phyloP scores from a whole-genome alignment of 2,329 filamentous ascomycete species.

The Didymella sp. region DNA sequence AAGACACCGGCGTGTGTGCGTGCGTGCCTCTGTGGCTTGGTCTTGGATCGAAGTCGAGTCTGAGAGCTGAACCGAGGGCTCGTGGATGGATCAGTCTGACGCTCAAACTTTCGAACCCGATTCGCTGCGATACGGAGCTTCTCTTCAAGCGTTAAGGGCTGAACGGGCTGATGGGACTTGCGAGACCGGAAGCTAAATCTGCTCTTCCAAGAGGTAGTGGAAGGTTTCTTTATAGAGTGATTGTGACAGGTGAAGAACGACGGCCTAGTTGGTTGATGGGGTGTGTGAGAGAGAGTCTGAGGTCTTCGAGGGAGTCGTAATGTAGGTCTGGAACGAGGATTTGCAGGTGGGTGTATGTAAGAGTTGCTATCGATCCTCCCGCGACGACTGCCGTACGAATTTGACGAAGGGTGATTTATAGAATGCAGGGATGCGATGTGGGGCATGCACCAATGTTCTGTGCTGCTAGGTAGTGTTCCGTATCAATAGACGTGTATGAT shows the following conservation, averaged over 20 bases:
- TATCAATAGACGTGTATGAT: background rate
- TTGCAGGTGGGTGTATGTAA: background rate
- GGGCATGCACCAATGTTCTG: slow-evolving; percentile 7
- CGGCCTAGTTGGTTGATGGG: background rate
- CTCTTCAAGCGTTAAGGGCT: slow-evolving; percentile 4
- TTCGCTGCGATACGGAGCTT: slow-evolving; percentile 9
- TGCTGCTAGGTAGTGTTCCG: background rate
- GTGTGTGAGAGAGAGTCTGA: background rate
- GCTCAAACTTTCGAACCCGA: slow-evolving; percentile 8
- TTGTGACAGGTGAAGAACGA: background rate
- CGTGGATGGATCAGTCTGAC: background rate
- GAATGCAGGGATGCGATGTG: slow-evolving; percentile 10
- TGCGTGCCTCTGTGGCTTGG: background rate
- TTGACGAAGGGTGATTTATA: slow-evolving; percentile 1
- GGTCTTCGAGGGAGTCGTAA: background rate
- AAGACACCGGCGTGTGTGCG: background rate
- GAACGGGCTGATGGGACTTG: background rate
- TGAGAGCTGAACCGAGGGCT: background rate
- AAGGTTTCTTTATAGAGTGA: background rate
- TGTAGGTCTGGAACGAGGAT: background rate
- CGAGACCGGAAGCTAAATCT: background rate
- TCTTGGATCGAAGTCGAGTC: background rate
- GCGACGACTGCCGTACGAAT: background rate
- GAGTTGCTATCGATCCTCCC: background rate
- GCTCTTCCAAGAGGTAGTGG: background rate